Base-by-base conservation (phyloP, 805 yeast species). In the Candida nonsorbophila region DNA sequence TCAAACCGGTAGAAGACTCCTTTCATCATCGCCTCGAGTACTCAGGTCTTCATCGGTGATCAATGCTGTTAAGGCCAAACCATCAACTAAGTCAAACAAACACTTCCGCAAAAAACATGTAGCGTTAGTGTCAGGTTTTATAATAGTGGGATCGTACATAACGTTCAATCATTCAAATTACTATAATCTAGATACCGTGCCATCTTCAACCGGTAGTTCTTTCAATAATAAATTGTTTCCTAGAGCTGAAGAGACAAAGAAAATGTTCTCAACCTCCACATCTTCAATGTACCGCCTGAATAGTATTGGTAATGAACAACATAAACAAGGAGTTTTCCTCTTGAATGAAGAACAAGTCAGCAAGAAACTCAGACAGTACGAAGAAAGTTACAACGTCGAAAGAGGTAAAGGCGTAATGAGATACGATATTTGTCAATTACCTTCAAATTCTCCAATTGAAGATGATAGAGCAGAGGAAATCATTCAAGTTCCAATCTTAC, bases 391-490 rank as follows among this genome's bases (percentile, higher is more conserved):
- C 46, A 52, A 62, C 19, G 90, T 90, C 13, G 79, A 83, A 41
- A 69, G 96, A 34, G 88, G 90, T 8, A 79, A 82, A 37, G 97
- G 97, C 13, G 90, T 92, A 12, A 53, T 77, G 7, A 69, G 98
- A 33, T 90, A 87, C 49, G 98, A 92, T 52, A 72, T 86, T 16
- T 73, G 92, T 21, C 98, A 92, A 56, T 60, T 92, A 29, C 83
- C 97, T 6, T 81, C 94, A 24, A 92, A 92, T 53, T 77, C 82
- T 30, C 97, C 97, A 7, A 85, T 88, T 40, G 98, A 92, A 53
- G 98, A 92, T 52, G 95, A 85, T 47, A 74, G 92, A 36, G 74
- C 90, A 2, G 97, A 88, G 49, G 81, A 80, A 38, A 76, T 84
- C 20, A 74, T 83, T 6, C 83, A 81, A 32, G 79, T 79, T 1